A percentile compares a stretch with the other conserved stretches of the same genome.
phyloP scores from a whole-genome alignment of 148 eudicot species.

The Chenopodium album region DNA sequence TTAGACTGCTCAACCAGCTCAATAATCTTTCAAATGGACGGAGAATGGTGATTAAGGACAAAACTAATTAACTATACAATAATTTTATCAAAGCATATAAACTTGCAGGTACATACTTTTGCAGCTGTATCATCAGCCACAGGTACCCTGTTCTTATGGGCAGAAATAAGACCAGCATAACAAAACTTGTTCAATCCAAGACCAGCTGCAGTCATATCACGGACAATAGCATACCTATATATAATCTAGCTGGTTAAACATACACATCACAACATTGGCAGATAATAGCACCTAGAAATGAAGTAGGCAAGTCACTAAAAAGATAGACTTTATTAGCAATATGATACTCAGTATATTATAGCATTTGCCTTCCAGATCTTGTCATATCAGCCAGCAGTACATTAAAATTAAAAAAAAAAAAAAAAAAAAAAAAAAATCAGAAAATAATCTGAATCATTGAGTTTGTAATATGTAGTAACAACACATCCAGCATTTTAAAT shows the following conservation, averaged over 20 bases:
- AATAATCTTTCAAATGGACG: conserved; percentile 51
- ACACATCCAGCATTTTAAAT: not conserved
- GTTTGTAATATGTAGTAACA: not conserved
- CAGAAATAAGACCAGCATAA: conserved; percentile 90
- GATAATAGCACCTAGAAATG: conserved; percentile 1
- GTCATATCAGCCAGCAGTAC: not conserved
- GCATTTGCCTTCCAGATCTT: not conserved
- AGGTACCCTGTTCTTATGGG: conserved; percentile 71
- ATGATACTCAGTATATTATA: not conserved
- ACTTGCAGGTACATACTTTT: conserved; percentile 45
- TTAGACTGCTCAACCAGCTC: conserved; percentile 97
- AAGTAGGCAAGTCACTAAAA: conserved; percentile 8
- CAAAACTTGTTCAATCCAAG: conserved; percentile 94
- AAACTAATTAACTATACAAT: not conserved
- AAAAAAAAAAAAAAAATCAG: not conserved
- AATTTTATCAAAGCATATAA: not conserved
- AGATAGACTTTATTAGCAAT: not conserved
- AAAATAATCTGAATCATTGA: not conserved
- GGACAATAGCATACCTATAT: conserved; percentile 80
- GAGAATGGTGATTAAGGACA: conserved; percentile 15
- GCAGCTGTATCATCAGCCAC: conserved; percentile 51
- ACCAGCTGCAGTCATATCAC: conserved; percentile 98
- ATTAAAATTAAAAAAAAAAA: not conserved
- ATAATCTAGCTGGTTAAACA: conserved; percentile 14
- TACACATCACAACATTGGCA: not conserved